These are phyloP conservation scores for Talaromyces thailandensis DNA, from an alignment of 495 filamentous ascomycete species.

Conservation along the genomic window DNA sequence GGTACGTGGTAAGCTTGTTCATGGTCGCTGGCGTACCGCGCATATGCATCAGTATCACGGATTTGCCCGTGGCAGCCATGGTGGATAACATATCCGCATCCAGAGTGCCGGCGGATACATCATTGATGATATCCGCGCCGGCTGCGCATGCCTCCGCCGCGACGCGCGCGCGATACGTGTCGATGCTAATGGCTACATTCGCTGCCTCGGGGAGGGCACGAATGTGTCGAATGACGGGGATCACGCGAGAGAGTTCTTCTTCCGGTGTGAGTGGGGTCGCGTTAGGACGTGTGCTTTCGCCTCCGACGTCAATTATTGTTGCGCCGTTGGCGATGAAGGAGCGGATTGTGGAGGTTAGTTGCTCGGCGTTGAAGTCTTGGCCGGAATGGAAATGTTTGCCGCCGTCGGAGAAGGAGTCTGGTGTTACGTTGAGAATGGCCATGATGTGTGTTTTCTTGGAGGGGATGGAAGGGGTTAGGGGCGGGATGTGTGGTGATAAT, in stretches of 20 bases:
- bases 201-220: constrained; percentile 50
- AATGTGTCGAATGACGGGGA: constrained; percentile 69
- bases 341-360: constrained; percentile 42
- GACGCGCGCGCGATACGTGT: constrained; percentile 85
- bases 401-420: constrained; percentile 95
- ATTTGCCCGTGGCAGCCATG: constrained; percentile 68
- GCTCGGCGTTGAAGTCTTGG: constrained; percentile 9
- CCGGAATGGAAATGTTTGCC: constrained; percentile 46
- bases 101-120: constrained; percentile 74
- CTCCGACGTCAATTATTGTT: constrained; percentile 84
- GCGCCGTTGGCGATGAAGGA: constrained; percentile 57
- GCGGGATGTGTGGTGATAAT: constrained; percentile 46
- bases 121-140: constrained; percentile 92
- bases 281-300: constrained; percentile 80
- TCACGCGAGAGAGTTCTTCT: constrained; percentile 70
- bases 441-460: constrained; percentile 70
- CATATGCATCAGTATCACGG: constrained; percentile 91
- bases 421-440: constrained; percentile 92
- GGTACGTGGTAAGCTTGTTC: constrained; percentile 61
- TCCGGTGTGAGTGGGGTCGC: constrained; percentile 52
- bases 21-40: constrained; percentile 83
- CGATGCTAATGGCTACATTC: constrained; percentile 67
- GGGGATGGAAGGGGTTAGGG: constrained; percentile 54
- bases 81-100: constrained; percentile 78
- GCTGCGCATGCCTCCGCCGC: constrained; percentile 71